Base-by-base conservation (phyloP, 1,284 basidiomycete species). In the Mycena sp. region DNA sequence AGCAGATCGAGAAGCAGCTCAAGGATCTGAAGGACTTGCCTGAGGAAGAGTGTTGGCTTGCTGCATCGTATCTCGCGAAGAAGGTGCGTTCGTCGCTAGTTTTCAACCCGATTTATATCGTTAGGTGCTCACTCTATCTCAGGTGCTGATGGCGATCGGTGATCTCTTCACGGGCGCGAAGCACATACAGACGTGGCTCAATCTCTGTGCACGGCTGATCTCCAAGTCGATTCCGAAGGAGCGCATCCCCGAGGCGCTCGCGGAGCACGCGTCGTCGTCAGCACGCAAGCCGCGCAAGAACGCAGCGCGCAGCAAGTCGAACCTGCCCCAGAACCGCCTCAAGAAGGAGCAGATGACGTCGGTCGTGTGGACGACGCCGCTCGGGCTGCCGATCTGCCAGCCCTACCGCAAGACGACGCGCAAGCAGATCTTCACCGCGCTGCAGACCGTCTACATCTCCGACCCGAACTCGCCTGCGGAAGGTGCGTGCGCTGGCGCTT, bases 291-390 rank as follows among this genome's bases (percentile, higher is more conserved):
- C 49, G 17, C 41, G 14, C 44, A 19, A n/a, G n/a, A n/a, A 43
- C 30, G 48, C 44, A 30, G 26, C 50, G 58, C 62, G 65, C 50
- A 37, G 43, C 56, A 65, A n/a, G n/a, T n/a, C n/a, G n/a, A n/a
- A n/a, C n/a, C 54, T 71, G 7, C 70, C 77, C 10, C 72, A 74
- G 14, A 74, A 75, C 6, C 80, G 87, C 17, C 72, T 93, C 67
- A 84, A 83, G 68, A 92, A 91, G 75, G 96, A 98, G 75, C 92
- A 96, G 75, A 99, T 99, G 97, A 94, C 95, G 17, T 86, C 89
- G 19, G 95, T 99, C 12, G 91, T 97, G 23, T 99, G 98, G 98
- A 98, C 96, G 12, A 97, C 96, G 0, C 93, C 95, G 0, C 81
- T 99, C 10, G 96, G 96, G 7, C 77, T 99, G 60, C 97, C 97